Base-by-base conservation (phyloP, 1,284 basidiomycete genomes). In the Puccinia hordei region DNA sequence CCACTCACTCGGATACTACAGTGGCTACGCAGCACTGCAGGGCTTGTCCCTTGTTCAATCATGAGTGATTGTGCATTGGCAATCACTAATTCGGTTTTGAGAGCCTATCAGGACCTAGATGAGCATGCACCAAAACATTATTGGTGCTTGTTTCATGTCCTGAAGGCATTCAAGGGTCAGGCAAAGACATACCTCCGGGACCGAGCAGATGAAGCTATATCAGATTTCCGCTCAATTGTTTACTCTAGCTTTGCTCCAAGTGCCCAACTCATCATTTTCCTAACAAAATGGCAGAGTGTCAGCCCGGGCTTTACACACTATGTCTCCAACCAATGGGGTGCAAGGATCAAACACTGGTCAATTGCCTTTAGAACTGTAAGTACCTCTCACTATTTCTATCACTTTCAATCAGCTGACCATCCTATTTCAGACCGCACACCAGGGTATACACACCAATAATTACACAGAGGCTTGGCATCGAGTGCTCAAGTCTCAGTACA, bases 391-490 rank as follows among this genome's bases (percentile, higher is more conserved):
- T 27, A 4, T 55, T 55, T 22, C 17, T 4, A n/a, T 15, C 17
- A n/a, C 53, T 6, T 27, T n/a, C 53, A 55, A 55, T 8, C 24
- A 27, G 53, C 17, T 22, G 53, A 22, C 17, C 53, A 55, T 55
- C 53, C 17, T 22, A 15, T n/a, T 27, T 27, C 17, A 61, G 57
- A 61, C 57, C 24, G 57, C 19, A 12, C 13, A 27, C n/a, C 57
- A 61, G 24, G 57, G 57, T 13, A 61, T 61, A n/a, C 13, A 61
- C 19, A 61, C 57, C 27, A 61, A 61, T 17, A 61, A 61, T 27
- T 61, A 61, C 17, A 61, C 57, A 2, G 57, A 61, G 24, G 57
- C 33, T 4, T 61, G 57, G 57, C 57, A 61, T 27, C 9, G 24
- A 13, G n/a, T 61, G 15, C 57, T 61, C 15, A 61, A 61, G 33